These are phyloP conservation scores for Exobasidium rhododendri DNA, from an alignment of 1,284 basidiomycete species.

Conservation along the genomic window DNA sequence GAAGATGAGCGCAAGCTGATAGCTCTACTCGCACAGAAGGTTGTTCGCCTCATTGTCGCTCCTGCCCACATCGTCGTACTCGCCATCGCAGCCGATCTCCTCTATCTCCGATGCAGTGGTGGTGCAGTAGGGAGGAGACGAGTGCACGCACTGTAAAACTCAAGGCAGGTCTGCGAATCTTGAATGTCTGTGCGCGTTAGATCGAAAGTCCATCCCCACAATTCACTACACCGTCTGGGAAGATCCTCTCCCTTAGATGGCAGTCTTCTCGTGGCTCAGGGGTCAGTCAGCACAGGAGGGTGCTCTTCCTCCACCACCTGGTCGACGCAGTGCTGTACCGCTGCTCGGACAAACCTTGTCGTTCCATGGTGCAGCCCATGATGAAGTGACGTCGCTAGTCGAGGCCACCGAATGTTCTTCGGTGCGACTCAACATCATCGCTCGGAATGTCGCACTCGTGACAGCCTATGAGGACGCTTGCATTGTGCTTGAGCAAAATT, in stretches of 20 bases:
- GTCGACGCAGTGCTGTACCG: neutral
- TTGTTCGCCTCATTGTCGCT: no score
- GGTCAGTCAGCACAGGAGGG: neutral
- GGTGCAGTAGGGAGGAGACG: no score
- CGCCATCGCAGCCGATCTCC: no score
- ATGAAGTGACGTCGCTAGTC: slow-evolving; percentile 1
- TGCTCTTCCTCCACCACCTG: neutral
- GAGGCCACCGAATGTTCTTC: neutral
- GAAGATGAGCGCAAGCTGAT: neutral
- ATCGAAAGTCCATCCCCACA: no score
- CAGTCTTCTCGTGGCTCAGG: neutral
- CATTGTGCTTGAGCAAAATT: neutral
- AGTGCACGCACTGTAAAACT: no score
- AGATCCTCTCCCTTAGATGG: neutral
- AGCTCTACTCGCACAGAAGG: no score
- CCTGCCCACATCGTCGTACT: no score
- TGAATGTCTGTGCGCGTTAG: no score
- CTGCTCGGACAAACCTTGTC: slow-evolving; percentile 1
- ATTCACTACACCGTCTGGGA: neutral
- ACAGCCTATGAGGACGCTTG: neutral
- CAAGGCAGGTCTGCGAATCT: no score
- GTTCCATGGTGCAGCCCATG: slow-evolving; percentile 1
- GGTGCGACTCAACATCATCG: neutral
- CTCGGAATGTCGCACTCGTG: slow-evolving; percentile 1
- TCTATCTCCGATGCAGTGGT: no score